Evolutionary conservation across 129 eudicot species (phyloP), one percentile per base, ranked within the genome.

Genomic region (Saussurea involucrata): DNA sequence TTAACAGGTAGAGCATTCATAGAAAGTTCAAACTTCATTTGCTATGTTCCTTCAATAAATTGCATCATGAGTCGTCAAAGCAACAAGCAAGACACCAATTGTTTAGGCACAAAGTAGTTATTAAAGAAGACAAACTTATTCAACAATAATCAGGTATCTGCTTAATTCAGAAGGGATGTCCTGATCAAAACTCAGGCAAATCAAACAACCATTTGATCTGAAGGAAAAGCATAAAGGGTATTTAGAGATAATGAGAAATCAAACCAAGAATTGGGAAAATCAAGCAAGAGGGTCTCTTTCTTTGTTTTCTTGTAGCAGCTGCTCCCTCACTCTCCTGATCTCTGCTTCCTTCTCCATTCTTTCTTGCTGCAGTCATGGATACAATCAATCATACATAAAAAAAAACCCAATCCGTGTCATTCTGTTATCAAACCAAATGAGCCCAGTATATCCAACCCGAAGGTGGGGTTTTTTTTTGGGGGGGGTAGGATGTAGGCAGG

Each of bases 311-410:
- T 83, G 85, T 49, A 87, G 72, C 42, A 92, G 60, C 72, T 87
- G 87, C 71, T 87, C 91, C 58, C 89, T 87, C 68, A 89, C 87
- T 84, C 88, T 89, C 83, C 87, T 89, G 76, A 92, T 86, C 74
- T 89, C 88, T 13, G 83, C 89, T 76, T 87, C 96, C 77, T 85
- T 88, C 93, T 87, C 96, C 90, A 88, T 73, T 80, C 81, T 81
- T 77, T 90, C 97, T 82, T 85, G 46, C 90, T 86, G 85, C 81
- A 82, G 57, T 25, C 11, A 55, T 25, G 24, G 0, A 65, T 66
- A 76, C 33, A 42, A 40, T 22, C 2, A 69, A 57, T 21, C 9
- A 3, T 21, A 32, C 20, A 7, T 44, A 27, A 1, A 27, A 5
- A 66, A 32, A 5, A 4, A 32, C 36, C 36, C 36, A 42, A 42